Conservation (phyloP, 768 basidiomycete genomes). For the Strobilomyces echinocephalus region DNA sequence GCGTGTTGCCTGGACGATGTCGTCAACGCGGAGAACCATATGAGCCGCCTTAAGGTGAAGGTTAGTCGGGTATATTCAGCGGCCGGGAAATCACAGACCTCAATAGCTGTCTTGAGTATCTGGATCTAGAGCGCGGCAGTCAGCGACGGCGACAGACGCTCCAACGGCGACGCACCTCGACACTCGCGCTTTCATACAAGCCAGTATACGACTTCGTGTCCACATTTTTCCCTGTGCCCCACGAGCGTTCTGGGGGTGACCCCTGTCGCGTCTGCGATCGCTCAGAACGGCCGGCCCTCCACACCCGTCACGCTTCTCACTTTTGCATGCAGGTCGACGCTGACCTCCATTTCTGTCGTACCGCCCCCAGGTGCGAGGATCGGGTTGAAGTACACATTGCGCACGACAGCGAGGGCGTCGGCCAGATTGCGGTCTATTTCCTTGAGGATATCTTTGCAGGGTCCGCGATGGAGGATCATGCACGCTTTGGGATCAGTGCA, state of each 20-base stretch:
- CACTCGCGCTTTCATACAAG: conserved; percentile 91
- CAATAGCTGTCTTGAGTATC: conserved; percentile 83
- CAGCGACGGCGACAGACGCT: not conserved
- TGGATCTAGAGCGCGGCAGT: conserved; percentile 56
- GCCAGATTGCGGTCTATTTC: conserved; percentile 97
- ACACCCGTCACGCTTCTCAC: conserved; percentile 80
- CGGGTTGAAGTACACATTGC: conserved; percentile 98
- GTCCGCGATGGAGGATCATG: conserved; percentile 95
- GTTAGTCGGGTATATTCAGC: not conserved
- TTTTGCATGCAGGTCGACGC: conserved; percentile 82
- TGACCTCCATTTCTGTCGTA: conserved; percentile 97
- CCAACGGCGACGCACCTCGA: conserved; percentile 55
- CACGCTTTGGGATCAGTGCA: conserved; percentile 91
- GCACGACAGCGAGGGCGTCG: conserved; percentile 95
- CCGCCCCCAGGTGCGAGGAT: conserved; percentile 92
- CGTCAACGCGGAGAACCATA: conserved; percentile 78
- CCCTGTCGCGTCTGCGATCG: conserved; percentile 95
- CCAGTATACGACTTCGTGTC: conserved; percentile 97
- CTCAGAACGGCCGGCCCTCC: conserved; percentile 86
- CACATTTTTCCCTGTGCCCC: conserved; percentile 92
- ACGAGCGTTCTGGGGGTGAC: conserved; percentile 91
- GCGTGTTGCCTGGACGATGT: conserved; percentile 85
- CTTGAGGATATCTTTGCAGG: conserved; percentile 96
- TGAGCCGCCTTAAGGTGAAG: not conserved
- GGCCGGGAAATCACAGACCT: not conserved